Conservation (phyloP, 352 stramenopile genomes). For the Globisporangium spiculum region DNA sequence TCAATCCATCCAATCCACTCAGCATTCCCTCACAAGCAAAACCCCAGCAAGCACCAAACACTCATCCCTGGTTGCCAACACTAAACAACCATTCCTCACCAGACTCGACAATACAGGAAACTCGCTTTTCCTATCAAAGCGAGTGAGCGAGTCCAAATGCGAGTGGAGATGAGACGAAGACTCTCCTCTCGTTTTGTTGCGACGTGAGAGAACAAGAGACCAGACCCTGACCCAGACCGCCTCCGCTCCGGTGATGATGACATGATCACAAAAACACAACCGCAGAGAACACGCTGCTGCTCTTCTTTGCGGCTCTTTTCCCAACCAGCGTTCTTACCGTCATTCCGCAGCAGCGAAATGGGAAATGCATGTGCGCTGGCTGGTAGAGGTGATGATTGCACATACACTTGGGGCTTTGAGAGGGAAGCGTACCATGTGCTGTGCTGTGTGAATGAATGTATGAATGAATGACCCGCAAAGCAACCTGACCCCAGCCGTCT, state of each 20-base stretch:
- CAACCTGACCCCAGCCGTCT: not conserved
- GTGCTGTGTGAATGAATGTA: not conserved
- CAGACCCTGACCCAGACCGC: no score
- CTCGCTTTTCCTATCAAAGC: not conserved
- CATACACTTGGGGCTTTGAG: not conserved
- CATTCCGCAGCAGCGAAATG: not conserved
- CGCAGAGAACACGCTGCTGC: not conserved
- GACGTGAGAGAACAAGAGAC: not conserved
- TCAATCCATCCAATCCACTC: not conserved
- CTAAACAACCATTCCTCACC: not conserved
- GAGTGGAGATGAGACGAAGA: not conserved
- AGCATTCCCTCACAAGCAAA: not conserved
- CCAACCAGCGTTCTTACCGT: not conserved
- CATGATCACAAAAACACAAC: not conserved
- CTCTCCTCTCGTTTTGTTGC: not conserved
- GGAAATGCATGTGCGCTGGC: not conserved
- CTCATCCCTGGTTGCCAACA: not conserved
- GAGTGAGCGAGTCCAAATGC: not conserved
- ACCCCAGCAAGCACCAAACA: not conserved
- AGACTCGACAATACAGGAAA: not conserved
- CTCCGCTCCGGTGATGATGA: not conserved
- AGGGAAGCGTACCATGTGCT: no score
- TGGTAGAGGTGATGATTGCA: not conserved
- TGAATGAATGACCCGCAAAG: not conserved
- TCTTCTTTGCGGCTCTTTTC: not conserved